Percentiles rank a stretch among this genome's conserved stretches.
Conservation (phyloP, 202 grass and related monocot species). For the Eragrostis tef region DNA sequence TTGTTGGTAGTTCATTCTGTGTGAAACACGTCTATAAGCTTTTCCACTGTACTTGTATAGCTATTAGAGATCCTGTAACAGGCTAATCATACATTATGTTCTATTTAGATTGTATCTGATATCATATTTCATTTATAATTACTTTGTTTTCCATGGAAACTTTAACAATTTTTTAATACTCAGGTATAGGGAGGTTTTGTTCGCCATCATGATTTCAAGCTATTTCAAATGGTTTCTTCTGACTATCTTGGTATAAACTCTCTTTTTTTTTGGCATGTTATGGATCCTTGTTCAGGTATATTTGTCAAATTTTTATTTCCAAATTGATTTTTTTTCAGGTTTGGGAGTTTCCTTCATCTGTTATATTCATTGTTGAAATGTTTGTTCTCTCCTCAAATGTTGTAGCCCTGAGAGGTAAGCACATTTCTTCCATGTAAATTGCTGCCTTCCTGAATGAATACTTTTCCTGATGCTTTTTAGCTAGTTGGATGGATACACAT, state of each 20-base stretch:
- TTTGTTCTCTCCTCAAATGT: slow-evolving; percentile 92
- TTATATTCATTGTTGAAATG: slow-evolving; percentile 74
- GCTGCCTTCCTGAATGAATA: slow-evolving; percentile 14
- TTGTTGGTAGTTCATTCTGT: neutral
- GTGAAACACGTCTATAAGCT: slow-evolving; percentile 17
- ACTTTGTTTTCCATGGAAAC: neutral
- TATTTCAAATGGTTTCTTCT: slow-evolving; percentile 91
- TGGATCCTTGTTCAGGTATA: slow-evolving; percentile 10
- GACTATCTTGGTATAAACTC: slow-evolving; percentile 74
- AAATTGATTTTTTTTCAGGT: slow-evolving; percentile 60
- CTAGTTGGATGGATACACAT: slow-evolving; percentile 13
- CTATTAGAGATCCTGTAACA: slow-evolving; percentile 9
- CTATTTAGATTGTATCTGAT: slow-evolving; percentile 10
- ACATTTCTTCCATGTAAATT: slow-evolving; percentile 10
- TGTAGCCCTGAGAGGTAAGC: slow-evolving; percentile 78
- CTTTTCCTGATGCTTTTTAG: slow-evolving; percentile 3
- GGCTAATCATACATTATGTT: slow-evolving; percentile 22
- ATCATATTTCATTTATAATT: slow-evolving; percentile 34
- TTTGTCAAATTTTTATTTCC: slow-evolving; percentile 33
- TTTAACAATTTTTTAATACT: slow-evolving; percentile 37
- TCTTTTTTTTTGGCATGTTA: slow-evolving; percentile 26
- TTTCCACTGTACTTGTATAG: slow-evolving; percentile 15
- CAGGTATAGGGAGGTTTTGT: slow-evolving; percentile 73
- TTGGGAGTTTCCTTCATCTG: slow-evolving; percentile 90
- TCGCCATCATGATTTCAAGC: slow-evolving; percentile 81